Conservation (phyloP, 257 asterid genomes). For the Nicotiana sylvestris region DNA sequence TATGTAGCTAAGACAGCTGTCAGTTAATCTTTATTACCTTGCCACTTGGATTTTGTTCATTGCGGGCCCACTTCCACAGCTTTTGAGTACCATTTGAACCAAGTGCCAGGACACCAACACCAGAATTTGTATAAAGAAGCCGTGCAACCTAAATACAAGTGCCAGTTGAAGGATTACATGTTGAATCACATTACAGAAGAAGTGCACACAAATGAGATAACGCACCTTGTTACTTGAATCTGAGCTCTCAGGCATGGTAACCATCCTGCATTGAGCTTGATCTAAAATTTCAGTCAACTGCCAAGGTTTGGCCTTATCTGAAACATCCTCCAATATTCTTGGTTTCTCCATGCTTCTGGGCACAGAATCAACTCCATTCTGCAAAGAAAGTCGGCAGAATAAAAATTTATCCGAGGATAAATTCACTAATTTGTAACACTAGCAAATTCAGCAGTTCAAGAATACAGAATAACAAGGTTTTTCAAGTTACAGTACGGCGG, state of each 20-base stretch:
- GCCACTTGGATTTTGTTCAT: slow-evolving; percentile 81
- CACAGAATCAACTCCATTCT: slow-evolving; percentile 85
- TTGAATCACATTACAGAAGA: slow-evolving; percentile 2
- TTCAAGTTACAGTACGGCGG: not conserved
- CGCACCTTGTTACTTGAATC: slow-evolving; percentile 73
- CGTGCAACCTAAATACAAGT: slow-evolving; percentile 70
- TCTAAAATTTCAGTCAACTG: slow-evolving; percentile 83
- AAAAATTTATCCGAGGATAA: slow-evolving; percentile 10
- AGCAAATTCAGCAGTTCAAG: not conserved
- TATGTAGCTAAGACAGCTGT: not conserved
- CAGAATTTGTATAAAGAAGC: slow-evolving; percentile 88
- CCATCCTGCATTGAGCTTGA: slow-evolving; percentile 76
- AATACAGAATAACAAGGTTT: not conserved
- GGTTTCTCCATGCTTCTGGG: slow-evolving; percentile 86
- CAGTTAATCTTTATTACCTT: slow-evolving; percentile 43
- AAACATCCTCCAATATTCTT: slow-evolving; percentile 61
- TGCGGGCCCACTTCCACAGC: slow-evolving; percentile 94
- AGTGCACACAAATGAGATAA: slow-evolving; percentile 11
- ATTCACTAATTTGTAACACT: not conserved
- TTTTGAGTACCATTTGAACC: slow-evolving; percentile 87
- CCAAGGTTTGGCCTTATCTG: slow-evolving; percentile 76
- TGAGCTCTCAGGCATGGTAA: slow-evolving; percentile 80
- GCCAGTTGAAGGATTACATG: slow-evolving; percentile 15
- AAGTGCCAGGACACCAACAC: slow-evolving; percentile 83
- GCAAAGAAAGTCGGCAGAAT: slow-evolving; percentile 19